phyloP scores from a whole-genome alignment of 2,329 filamentous ascomycete genomes.

The Exophiala spinifera region DNA sequence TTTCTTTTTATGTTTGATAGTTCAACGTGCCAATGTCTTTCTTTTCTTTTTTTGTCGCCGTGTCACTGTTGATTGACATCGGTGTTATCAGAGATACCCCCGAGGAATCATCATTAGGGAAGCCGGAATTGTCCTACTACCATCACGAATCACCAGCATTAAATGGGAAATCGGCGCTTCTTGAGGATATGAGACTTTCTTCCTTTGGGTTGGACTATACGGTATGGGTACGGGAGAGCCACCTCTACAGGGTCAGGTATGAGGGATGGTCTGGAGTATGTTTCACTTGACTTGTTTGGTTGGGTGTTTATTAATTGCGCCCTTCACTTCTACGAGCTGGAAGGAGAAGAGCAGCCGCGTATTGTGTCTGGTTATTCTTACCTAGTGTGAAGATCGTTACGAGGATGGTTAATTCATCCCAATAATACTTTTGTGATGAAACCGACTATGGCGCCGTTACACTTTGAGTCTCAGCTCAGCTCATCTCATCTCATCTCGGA shows the following conservation, averaged over 20 bases:
- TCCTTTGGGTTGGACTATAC: background rate
- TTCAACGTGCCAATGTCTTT: conserved; percentile 12
- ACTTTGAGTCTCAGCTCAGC: background rate
- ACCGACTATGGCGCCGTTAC: too few relatives aligned
- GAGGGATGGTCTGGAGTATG: too few relatives aligned
- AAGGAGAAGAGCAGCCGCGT: too few relatives aligned
- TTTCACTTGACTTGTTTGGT: too few relatives aligned
- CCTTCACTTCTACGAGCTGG: too few relatives aligned
- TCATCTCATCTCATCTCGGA: background rate
- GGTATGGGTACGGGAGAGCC: conserved; percentile 1
- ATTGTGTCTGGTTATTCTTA: too few relatives aligned
- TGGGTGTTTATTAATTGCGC: too few relatives aligned
- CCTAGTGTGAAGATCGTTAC: too few relatives aligned
- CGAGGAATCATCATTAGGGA: conserved; percentile 29
- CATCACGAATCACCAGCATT: background rate
- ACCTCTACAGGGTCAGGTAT: too few relatives aligned
- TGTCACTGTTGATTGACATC: too few relatives aligned
- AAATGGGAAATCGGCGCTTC: conserved; percentile 25
- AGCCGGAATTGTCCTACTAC: conserved; percentile 21
- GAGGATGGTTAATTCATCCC: too few relatives aligned
- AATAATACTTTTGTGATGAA: background rate
- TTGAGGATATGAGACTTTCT: conserved; percentile 59
- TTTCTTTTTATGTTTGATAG: background rate
- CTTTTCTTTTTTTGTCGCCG: conserved; percentile 14
- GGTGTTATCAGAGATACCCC: conserved; percentile 23